A percentile compares a stretch with the other conserved stretches of the same genome.
Conservation (phyloP, 2,329 filamentous ascomycete genomes). For the Rachicladosporium sp. region DNA sequence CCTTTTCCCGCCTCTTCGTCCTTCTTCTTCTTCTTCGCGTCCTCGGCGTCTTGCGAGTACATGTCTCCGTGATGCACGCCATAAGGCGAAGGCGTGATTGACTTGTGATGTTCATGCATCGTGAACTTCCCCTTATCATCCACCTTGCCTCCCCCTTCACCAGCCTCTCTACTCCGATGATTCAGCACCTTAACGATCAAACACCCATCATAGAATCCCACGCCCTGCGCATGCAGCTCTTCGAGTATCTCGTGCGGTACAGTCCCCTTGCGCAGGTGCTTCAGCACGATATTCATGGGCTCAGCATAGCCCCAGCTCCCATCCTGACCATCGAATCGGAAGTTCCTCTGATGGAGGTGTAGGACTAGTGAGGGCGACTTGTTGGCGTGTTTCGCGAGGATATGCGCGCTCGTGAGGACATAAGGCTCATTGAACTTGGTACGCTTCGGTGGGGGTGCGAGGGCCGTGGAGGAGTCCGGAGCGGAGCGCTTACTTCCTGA, state of each 20-base stretch:
- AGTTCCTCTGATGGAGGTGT: slow-evolving; percentile 74
- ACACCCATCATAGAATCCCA: slow-evolving; percentile 84
- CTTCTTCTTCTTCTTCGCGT: slow-evolving; percentile 24
- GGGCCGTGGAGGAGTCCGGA: slow-evolving; percentile 13
- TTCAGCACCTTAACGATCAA: slow-evolving; percentile 92
- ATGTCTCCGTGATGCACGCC: slow-evolving; percentile 24
- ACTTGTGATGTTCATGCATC: slow-evolving; percentile 83
- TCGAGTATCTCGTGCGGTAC: slow-evolving; percentile 82
- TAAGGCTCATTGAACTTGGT: slow-evolving; percentile 21
- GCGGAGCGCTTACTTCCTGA: slow-evolving; percentile 13
- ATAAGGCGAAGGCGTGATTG: slow-evolving; percentile 79
- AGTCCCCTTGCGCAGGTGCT: slow-evolving; percentile 64
- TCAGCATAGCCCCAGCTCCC: slow-evolving; percentile 86
- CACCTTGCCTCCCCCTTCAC: slow-evolving; percentile 28
- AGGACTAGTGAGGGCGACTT: slow-evolving; percentile 71
- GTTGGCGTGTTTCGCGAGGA: slow-evolving; percentile 67
- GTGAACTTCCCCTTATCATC: slow-evolving; percentile 59
- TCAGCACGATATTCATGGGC: slow-evolving; percentile 70
- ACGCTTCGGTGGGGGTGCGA: slow-evolving; percentile 12
- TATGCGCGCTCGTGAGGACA: slow-evolving; percentile 62
- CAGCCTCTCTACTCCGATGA: slow-evolving; percentile 53
- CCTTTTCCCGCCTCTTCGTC: slow-evolving; percentile 26
- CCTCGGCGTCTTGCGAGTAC: slow-evolving; percentile 1
- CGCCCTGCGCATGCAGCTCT: slow-evolving; percentile 57
- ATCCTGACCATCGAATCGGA: slow-evolving; percentile 87